Percentiles rank a stretch among this genome's conserved stretches.
Evolutionary conservation across 306 rosid species (phyloP).

Genomic region (Vicia villosa): DNA sequence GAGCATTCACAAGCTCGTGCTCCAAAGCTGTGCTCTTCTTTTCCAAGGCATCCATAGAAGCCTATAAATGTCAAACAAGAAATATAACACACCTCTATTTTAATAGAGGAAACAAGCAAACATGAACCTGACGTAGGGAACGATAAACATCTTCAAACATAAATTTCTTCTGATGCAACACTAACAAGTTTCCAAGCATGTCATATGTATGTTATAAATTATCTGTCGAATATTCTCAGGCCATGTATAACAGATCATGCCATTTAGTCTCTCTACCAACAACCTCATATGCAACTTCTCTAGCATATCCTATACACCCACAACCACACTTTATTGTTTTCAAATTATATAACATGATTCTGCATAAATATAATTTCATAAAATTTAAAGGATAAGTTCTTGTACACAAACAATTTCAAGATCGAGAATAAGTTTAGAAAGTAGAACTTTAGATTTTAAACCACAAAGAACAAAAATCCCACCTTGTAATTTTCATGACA

Average conservation of each 20-base stretch:
- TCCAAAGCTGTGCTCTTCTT: slow-evolving; percentile 63
- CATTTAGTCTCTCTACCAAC: slow-evolving; percentile 3
- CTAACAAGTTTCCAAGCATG: background rate
- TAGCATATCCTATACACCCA: slow-evolving; percentile 2
- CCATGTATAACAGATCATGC: slow-evolving; percentile 9
- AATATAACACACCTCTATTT: slow-evolving; percentile 11
- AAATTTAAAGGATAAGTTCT: background rate
- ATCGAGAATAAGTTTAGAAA: background rate
- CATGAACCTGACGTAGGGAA: background rate
- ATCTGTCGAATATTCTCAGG: slow-evolving; percentile 18
- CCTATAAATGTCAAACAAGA: slow-evolving; percentile 48
- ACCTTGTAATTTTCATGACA: background rate
- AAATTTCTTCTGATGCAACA: slow-evolving; percentile 2
- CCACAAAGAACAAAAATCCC: background rate
- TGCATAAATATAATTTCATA: background rate
- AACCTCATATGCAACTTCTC: slow-evolving; percentile 19
- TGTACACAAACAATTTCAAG: background rate
- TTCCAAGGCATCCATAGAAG: slow-evolving; percentile 69
- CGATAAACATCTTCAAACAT: background rate
- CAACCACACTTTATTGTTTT: background rate
- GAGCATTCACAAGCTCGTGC: slow-evolving; percentile 62
- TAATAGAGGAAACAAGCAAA: slow-evolving; percentile 28
- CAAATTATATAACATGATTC: background rate
- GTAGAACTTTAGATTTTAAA: slow-evolving; percentile 9
- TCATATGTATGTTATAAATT: background rate